Evolutionary conservation across 2,329 filamentous ascomycete species (phyloP).

Genomic region (Aspergillus pseudoglaucus): DNA sequence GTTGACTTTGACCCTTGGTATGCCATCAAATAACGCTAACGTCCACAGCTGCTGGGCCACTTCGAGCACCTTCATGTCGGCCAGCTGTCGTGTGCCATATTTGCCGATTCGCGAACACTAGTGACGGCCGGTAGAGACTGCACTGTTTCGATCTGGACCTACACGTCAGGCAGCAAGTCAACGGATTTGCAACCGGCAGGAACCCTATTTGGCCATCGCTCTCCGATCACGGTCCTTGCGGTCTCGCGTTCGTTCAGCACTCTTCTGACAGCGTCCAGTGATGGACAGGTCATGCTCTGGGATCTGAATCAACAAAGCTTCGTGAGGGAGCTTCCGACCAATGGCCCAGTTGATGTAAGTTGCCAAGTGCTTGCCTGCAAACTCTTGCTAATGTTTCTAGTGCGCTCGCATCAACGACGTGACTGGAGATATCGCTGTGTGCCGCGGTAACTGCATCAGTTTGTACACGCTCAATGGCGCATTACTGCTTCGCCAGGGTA

Average conservation of each 20-base stretch:
- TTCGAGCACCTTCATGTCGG: slow-evolving; percentile 93
- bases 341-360: slow-evolving; percentile 45
- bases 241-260: slow-evolving; percentile 84
- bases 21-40: slow-evolving; percentile 1
- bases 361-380: background rate
- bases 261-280: slow-evolving; percentile 72
- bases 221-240: slow-evolving; percentile 72
- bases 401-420: slow-evolving; percentile 85
- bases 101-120: slow-evolving; percentile 83
- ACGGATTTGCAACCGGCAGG: slow-evolving; percentile 74
- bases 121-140: slow-evolving; percentile 91
- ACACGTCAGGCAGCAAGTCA: slow-evolving; percentile 58
- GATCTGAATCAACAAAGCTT: slow-evolving; percentile 88
- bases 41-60: slow-evolving; percentile 60
- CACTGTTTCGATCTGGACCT: slow-evolving; percentile 76
- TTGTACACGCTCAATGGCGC: slow-evolving; percentile 87
- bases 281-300: slow-evolving; percentile 84
- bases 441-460: slow-evolving; percentile 65
- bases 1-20: background rate
- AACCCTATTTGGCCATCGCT: slow-evolving; percentile 84
- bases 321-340: slow-evolving; percentile 63
- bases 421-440: slow-evolving; percentile 82
- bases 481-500: slow-evolving; percentile 71
- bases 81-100: slow-evolving; percentile 74
- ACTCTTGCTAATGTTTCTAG: slow-evolving; percentile 42